phyloP scores from a whole-genome alignment of 768 basidiomycete genomes.

The Tephrocybe rancida region DNA sequence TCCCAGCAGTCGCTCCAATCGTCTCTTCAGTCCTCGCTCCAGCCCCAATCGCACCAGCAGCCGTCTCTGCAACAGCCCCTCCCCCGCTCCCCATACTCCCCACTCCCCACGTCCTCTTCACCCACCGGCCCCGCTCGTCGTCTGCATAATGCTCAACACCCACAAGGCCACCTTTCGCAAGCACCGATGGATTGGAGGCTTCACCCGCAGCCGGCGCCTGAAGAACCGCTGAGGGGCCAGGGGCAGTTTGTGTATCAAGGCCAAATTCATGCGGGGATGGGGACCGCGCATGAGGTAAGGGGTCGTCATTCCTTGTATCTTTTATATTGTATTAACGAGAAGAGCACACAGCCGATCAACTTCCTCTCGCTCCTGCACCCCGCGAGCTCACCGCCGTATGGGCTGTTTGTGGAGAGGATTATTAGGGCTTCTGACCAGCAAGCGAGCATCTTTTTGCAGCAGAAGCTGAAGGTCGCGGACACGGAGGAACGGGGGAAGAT shows the following conservation, averaged over 20 bases:
- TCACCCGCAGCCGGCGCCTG: slow-evolving; percentile 25
- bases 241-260: too few relatives aligned
- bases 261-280: too few relatives aligned
- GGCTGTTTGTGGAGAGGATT: slow-evolving; percentile 79
- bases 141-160: too few relatives aligned
- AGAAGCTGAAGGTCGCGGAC: slow-evolving; percentile 88
- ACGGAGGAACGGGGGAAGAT: slow-evolving; percentile 77
- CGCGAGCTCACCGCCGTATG: slow-evolving; percentile 82
- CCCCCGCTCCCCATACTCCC: slow-evolving; percentile 27
- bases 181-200: slow-evolving; percentile 40
- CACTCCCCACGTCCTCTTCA: too few relatives aligned
- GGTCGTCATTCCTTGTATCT: slow-evolving; percentile 18
- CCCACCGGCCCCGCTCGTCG: neutral
- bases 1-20: too few relatives aligned
- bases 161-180: too few relatives aligned
- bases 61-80: neutral
- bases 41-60: slow-evolving; percentile 11
- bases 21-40: neutral
- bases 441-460: slow-evolving; percentile 87
- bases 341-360: slow-evolving; percentile 72
- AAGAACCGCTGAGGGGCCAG: too few relatives aligned
- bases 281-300: too few relatives aligned
- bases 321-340: slow-evolving; percentile 24
- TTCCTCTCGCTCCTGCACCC: slow-evolving; percentile 86
- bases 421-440: slow-evolving; percentile 91